phyloP scores from a whole-genome alignment of 2,329 filamentous ascomycete genomes.

The Pleomassaria siparia region DNA sequence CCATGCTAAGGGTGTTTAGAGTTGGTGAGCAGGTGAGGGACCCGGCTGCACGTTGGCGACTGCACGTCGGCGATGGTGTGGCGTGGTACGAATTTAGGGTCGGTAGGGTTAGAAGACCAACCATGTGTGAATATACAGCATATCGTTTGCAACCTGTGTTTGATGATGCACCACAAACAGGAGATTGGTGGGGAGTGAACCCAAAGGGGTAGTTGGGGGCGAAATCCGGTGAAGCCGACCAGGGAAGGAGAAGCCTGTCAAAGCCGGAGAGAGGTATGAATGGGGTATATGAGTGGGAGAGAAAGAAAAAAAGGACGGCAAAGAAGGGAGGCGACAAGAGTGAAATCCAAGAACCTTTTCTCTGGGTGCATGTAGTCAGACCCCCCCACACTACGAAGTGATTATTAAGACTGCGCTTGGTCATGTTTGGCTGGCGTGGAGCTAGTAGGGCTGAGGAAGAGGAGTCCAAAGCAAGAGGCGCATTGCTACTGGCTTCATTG shows the following conservation, averaged over 20 bases:
- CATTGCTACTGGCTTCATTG: conserved; percentile 11
- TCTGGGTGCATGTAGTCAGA: conserved; percentile 10
- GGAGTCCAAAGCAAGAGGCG: conserved; percentile 15
- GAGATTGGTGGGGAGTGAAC: conserved; percentile 6
- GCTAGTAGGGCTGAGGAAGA: conserved; percentile 12
- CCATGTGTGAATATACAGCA: conserved; percentile 10
- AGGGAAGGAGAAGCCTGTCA: neutral
- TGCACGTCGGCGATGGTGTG: conserved; percentile 16
- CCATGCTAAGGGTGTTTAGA: neutral
- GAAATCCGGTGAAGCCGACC: conserved; percentile 14
- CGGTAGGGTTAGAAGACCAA: conserved; percentile 10
- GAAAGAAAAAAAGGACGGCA: neutral
- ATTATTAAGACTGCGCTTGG: conserved; percentile 12
- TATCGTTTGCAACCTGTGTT: conserved; percentile 5
- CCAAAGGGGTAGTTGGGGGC: conserved; percentile 19
- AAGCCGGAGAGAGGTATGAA: neutral
- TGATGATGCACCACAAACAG: conserved; percentile 5
- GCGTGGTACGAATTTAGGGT: conserved; percentile 15
- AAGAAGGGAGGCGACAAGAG: neutral
- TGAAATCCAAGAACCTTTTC: conserved; percentile 9
- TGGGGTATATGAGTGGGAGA: conserved; percentile 1
- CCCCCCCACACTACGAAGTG: conserved; percentile 13
- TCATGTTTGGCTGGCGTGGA: conserved; percentile 16
- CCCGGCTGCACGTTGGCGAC: conserved; percentile 4
- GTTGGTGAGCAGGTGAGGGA: neutral